Conservation (phyloP, 345 rosid genomes). For the Nasturtium officinale region DNA sequence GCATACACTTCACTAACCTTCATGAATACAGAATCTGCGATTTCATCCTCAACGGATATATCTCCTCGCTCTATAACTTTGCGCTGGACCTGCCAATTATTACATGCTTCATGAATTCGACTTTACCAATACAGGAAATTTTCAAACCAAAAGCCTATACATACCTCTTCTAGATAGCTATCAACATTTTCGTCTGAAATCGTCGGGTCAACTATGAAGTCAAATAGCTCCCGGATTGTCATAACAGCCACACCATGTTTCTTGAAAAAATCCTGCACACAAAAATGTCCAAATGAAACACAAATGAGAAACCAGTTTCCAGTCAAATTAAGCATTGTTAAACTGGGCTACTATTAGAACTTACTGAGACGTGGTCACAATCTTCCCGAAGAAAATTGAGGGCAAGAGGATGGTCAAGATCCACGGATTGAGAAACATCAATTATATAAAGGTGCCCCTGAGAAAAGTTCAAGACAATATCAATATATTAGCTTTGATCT, state of each 20-base stretch:
- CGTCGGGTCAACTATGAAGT: constrained; percentile 87
- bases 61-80: constrained; percentile 71
- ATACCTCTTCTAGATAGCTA: constrained; percentile 85
- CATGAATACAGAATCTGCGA: constrained; percentile 86
- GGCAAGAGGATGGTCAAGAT: constrained; percentile 92
- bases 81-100: constrained; percentile 63
- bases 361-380: constrained; percentile 90
- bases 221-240: constrained; percentile 91
- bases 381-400: constrained; percentile 94
- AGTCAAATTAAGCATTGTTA: not conserved
- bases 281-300: not conserved
- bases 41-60: constrained; percentile 79
- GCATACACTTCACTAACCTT: constrained; percentile 61
- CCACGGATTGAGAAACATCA: constrained; percentile 95
- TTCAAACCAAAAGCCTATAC: not conserved
- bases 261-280: constrained; percentile 71
- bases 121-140: not conserved
- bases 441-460: constrained; percentile 92
- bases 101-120: not conserved
- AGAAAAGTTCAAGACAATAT: constrained; percentile 24
- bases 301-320: constrained; percentile 1
- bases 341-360: constrained; percentile 25
- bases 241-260: constrained; percentile 94
- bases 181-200: constrained; percentile 82
- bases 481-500: not conserved